Evolutionary conservation across 2,329 filamentous ascomycete species (phyloP).

Genomic region (Rhynchosporium agropyri): DNA sequence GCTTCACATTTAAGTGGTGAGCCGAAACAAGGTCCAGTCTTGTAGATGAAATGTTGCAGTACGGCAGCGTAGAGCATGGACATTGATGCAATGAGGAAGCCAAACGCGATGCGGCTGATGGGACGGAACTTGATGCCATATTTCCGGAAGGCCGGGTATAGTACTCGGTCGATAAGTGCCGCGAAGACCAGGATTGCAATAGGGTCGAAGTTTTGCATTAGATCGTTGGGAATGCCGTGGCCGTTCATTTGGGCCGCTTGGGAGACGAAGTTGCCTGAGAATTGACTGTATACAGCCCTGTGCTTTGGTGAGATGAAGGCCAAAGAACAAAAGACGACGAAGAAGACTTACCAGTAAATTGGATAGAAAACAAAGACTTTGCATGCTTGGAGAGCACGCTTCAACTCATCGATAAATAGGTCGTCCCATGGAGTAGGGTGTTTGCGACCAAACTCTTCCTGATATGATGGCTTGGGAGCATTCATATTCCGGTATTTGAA

Average conservation of each 20-base stretch:
- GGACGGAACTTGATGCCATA: constrained; percentile 59
- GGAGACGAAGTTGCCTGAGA: constrained; percentile 63
- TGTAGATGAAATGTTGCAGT: constrained; percentile 62
- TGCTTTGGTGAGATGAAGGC: no score
- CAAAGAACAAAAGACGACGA: no score
- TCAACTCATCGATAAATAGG: constrained; percentile 70
- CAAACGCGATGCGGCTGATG: constrained; percentile 59
- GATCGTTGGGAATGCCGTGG: constrained; percentile 60
- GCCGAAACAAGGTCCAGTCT: constrained; percentile 59
- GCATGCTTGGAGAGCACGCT: constrained; percentile 61
- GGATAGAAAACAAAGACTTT: constrained; percentile 62
- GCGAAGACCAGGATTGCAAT: constrained; percentile 60
- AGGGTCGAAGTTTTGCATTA: constrained; percentile 62
- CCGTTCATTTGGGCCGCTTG: constrained; percentile 58
- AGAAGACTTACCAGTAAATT: constrained; percentile 49
- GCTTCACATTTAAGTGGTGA: constrained; percentile 25
- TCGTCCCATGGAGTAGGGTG: constrained; percentile 48
- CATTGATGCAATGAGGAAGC: constrained; percentile 59
- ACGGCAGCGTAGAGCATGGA: constrained; percentile 59
- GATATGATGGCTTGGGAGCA: constrained; percentile 65
- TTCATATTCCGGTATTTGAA: constrained; percentile 53
- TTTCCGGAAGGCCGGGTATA: constrained; percentile 60
- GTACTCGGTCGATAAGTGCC: constrained; percentile 53
- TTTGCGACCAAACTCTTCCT: constrained; percentile 50
- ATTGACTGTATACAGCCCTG: constrained; percentile 48